A percentile compares a stretch with the other conserved stretches of the same genome.
These are phyloP conservation scores for Cudoniella acicularis DNA, from an alignment of 495 filamentous ascomycete species.

Conservation along the genomic window DNA sequence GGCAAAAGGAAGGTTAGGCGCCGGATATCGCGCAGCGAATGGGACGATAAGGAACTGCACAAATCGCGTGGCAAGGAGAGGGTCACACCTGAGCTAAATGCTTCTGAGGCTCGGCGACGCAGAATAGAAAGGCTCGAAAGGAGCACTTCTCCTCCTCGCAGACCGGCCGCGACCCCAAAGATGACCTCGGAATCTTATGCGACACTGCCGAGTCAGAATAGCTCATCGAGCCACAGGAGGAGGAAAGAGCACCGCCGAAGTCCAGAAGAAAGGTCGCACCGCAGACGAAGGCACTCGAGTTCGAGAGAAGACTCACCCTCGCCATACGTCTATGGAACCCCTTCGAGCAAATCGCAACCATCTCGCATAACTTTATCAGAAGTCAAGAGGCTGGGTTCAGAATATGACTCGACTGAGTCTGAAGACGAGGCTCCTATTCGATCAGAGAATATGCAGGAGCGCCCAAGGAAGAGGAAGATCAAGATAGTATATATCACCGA, in stretches of 20 bases:
- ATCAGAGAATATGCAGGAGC: neutral
- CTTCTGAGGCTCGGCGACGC: constrained; percentile 12
- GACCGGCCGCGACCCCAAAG: constrained; percentile 11
- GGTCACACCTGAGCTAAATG: constrained; percentile 14
- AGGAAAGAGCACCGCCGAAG: constrained; percentile 13
- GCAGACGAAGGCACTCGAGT: constrained; percentile 16
- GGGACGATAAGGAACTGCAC: constrained; percentile 8
- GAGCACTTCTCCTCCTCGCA: constrained; percentile 1
- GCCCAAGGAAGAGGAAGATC: constrained; percentile 16
- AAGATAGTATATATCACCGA: constrained; percentile 22
- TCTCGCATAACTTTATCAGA: constrained; percentile 9
- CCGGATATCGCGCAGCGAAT: constrained; percentile 16
- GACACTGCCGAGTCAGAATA: constrained; percentile 13
- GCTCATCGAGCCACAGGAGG: constrained; percentile 9
- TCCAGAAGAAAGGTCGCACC: constrained; percentile 15
- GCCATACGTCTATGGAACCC: constrained; percentile 18
- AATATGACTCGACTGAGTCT: constrained; percentile 21
- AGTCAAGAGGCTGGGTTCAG: constrained; percentile 13
- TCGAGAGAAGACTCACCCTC: constrained; percentile 6
- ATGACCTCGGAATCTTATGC: constrained; percentile 24
- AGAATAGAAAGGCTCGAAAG: constrained; percentile 24
- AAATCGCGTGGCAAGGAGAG: constrained; percentile 19
- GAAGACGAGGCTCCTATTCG: constrained; percentile 1
- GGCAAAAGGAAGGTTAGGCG: constrained; percentile 15
- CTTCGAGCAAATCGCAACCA: constrained; percentile 4